Base-by-base conservation (phyloP, 176 grass and related monocot species). In the Aechmea fasciata region DNA sequence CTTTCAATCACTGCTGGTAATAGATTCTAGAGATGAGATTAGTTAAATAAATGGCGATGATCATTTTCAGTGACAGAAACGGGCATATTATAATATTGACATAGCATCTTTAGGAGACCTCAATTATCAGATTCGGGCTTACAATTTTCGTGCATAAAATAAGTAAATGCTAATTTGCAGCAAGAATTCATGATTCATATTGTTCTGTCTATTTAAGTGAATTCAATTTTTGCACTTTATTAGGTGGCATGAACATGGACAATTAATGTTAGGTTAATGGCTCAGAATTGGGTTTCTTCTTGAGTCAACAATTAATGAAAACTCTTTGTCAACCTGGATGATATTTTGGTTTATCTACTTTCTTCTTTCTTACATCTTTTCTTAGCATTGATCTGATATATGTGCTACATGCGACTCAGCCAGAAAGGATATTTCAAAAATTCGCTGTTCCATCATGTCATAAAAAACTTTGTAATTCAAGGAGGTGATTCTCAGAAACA, bases 391-490 rank as follows among this genome's bases (percentile, higher is more conserved):
- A 47, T 19, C 23, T 75, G 15, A 67, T 47, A n/a, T 68, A 57
- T 14, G n/a, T 15, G 57, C 50, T 57, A 59, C 22, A 14, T 72
- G 57, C 90, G 47, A 25, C 64, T 13, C 87, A 93, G 94, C 80
- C 83, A 85, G 74, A 85, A 84, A 47, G 78, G 82, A 59, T 62
- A 99, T 81, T 99, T 99, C 78, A 90, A 93, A 87, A 89, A 89
- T 67, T 92, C 92, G 89, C 82, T 83, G 68, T 97, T 97, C 85
- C 76, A 88, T 51, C 94, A 85, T 78, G 82, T 92, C 50, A 97
- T 97, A 66, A 93, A 92, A 76, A 87, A 97, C 70, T 97, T 79
- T 66, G 79, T 97, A 33, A 97, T 97, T 79, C 89, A 97, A 78
- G 94, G 94, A 71, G 94, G 94, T 59, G 76, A 85, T 68, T 85